Evolutionary conservation across 805 yeast species (phyloP).

Genomic region (Clavispora asparagi): DNA sequence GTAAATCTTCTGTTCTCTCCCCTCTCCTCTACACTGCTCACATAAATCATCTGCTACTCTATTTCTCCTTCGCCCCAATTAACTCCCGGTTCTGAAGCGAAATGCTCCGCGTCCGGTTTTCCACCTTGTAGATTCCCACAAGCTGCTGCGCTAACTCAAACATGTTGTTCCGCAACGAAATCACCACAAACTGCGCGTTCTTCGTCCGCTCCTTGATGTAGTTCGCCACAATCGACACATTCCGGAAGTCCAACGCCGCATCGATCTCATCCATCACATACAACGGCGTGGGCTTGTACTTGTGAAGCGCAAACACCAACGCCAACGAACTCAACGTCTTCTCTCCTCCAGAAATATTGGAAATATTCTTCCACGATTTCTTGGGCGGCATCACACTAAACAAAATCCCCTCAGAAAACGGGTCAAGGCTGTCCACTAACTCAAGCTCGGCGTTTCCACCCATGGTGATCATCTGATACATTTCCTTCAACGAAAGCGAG

Average conservation of each 20-base stretch:
- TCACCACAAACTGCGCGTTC: conserved; percentile 94
- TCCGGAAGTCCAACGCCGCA: conserved; percentile 96
- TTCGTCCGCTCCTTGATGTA: conserved; percentile 93
- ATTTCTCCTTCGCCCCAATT: conserved; percentile 10
- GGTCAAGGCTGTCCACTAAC: conserved; percentile 90
- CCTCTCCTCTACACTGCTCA: too few species aligned
- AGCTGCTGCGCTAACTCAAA: conserved; percentile 91
- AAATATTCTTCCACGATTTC: conserved; percentile 93
- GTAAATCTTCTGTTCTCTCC: too few species aligned
- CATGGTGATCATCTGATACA: conserved; percentile 98
- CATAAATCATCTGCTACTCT: not conserved
- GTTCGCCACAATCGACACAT: conserved; percentile 95
- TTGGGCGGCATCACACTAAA: conserved; percentile 99
- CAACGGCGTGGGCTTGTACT: conserved; percentile 93
- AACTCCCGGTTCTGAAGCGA: conserved; percentile 65
- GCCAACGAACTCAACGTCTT: conserved; percentile 94
- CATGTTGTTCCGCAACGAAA: conserved; percentile 94
- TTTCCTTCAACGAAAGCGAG: conserved; percentile 83
- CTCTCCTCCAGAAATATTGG: conserved; percentile 96
- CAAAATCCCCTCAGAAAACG: conserved; percentile 94
- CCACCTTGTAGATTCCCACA: conserved; percentile 92
- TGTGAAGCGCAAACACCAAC: conserved; percentile 90
- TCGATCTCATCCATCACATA: conserved; percentile 99
- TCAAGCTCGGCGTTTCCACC: conserved; percentile 99
- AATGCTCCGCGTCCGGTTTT: conserved; percentile 84